Conservation (phyloP, 495 filamentous ascomycete genomes). For the Podospora appendiculata region DNA sequence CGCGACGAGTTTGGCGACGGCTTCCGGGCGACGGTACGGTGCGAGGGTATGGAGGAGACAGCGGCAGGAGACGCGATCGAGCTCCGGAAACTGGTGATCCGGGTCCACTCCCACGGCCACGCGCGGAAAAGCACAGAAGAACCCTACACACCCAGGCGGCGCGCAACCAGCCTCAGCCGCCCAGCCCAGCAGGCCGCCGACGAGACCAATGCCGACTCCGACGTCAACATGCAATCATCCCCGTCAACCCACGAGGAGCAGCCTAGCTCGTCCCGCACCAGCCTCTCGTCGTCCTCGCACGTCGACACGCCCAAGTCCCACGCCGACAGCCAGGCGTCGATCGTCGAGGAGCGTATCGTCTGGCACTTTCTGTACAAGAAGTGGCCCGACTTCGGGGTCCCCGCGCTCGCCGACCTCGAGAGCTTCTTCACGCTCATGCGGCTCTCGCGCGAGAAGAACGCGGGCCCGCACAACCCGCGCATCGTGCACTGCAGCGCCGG, state of each 20-base stretch:
- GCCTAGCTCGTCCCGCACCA: not conserved
- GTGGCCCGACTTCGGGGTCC: conserved; percentile 92
- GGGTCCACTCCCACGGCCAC: conserved; percentile 17
- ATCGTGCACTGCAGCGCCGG: conserved; percentile 93
- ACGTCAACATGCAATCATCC: conserved; percentile 14
- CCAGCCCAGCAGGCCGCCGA: not conserved
- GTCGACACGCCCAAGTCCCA: not conserved
- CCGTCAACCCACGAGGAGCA: not conserved
- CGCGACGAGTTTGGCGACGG: conserved; percentile 55
- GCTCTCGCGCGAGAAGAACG: conserved; percentile 64
- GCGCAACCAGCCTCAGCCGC: not conserved
- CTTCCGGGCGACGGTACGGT: conserved; percentile 48
- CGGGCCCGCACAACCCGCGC: conserved; percentile 60
- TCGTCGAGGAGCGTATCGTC: conserved; percentile 53
- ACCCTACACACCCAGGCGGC: not conserved
- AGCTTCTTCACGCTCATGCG: conserved; percentile 74
- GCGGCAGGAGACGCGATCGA: conserved; percentile 44
- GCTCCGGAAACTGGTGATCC: conserved; percentile 44
- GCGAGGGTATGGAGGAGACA: conserved; percentile 40
- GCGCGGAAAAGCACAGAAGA: not conserved
- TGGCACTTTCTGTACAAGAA: conserved; percentile 87
- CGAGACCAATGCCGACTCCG: conserved; percentile 6
- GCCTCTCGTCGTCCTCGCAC: not conserved
- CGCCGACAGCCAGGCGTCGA: not conserved
- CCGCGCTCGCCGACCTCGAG: conserved; percentile 67